Evolutionary conservation across 2,329 filamentous ascomycete species (phyloP).

Genomic region (Epicoccum sorghinum): DNA sequence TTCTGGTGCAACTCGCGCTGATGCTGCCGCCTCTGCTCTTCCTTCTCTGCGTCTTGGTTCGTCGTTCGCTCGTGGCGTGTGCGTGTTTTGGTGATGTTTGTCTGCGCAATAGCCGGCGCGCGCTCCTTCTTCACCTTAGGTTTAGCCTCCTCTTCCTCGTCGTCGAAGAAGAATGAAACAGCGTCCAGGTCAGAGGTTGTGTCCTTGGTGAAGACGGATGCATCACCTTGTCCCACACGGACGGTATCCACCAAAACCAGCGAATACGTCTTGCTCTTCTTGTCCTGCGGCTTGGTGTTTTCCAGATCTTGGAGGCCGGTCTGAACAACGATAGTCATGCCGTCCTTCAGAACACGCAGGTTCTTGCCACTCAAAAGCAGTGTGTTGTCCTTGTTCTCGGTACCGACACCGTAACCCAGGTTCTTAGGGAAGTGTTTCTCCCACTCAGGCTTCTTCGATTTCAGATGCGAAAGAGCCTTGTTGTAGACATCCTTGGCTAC

Average conservation of each 20-base stretch:
- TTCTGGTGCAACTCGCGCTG: constrained; percentile 87
- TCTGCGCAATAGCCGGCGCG: constrained; percentile 86
- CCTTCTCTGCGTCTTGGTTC: constrained; percentile 86
- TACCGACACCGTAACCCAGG: constrained; percentile 88
- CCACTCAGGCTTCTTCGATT: constrained; percentile 89
- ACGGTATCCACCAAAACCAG: constrained; percentile 92
- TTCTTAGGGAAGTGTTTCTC: constrained; percentile 95
- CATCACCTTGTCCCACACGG: constrained; percentile 78
- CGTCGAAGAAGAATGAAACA: constrained; percentile 97
- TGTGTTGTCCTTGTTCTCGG: constrained; percentile 85
- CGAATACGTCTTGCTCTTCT: constrained; percentile 87
- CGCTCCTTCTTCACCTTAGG: constrained; percentile 85
- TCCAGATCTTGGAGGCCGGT: constrained; percentile 90
- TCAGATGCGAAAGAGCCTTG: constrained; percentile 81
- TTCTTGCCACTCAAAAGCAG: constrained; percentile 89
- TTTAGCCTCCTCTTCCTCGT: constrained; percentile 84
- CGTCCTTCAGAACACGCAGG: constrained; percentile 80
- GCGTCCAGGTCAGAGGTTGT: constrained; percentile 90
- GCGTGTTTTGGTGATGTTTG: constrained; percentile 94
- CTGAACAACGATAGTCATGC: constrained; percentile 93
- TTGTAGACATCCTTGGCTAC: constrained; percentile 87
- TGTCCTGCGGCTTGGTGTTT: constrained; percentile 85
- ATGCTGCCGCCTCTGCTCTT: constrained; percentile 85
- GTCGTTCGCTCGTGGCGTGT: constrained; percentile 89
- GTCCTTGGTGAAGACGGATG: constrained; percentile 90